These are phyloP conservation scores for Backusella morwellensis DNA, from an alignment of 192 early-diverging fungal species.

Conservation along the genomic window DNA sequence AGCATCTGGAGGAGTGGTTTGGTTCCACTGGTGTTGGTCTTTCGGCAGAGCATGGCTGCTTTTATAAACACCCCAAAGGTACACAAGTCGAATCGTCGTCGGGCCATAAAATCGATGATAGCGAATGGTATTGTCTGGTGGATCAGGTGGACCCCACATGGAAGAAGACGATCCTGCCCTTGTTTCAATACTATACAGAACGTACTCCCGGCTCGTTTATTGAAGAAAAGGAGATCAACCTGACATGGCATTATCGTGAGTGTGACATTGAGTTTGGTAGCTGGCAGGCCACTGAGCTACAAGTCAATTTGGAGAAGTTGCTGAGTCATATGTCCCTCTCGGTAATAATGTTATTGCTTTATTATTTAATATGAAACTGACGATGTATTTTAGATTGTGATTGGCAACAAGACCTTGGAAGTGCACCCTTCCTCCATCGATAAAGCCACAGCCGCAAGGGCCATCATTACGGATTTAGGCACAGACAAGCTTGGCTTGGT, in stretches of 20 bases:
- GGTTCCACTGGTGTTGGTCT: slow-evolving; percentile 82
- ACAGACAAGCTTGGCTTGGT: slow-evolving; percentile 60
- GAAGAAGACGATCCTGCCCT: slow-evolving; percentile 87
- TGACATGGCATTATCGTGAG: slow-evolving; percentile 98
- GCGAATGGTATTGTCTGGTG: slow-evolving; percentile 85
- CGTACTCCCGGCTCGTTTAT: slow-evolving; percentile 97
- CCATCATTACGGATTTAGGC: slow-evolving; percentile 80
- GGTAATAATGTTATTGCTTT: slow-evolving; percentile 33
- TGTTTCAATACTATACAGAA: slow-evolving; percentile 97
- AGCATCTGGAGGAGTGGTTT: slow-evolving; percentile 93
- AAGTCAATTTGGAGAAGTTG: slow-evolving; percentile 95
- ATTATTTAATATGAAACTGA: neutral
- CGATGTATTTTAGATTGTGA: slow-evolving; percentile 64
- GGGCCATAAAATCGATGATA: slow-evolving; percentile 50
- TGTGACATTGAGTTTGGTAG: slow-evolving; percentile 92
- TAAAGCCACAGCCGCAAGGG: slow-evolving; percentile 84
- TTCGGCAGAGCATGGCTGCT: slow-evolving; percentile 97
- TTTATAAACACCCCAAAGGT: slow-evolving; percentile 86
- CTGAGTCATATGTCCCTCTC: slow-evolving; percentile 90
- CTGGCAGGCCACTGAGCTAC: slow-evolving; percentile 98
- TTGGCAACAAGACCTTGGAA: slow-evolving; percentile 97
- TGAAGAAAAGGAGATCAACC: slow-evolving; percentile 98
- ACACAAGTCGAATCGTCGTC: slow-evolving; percentile 53
- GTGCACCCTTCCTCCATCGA: slow-evolving; percentile 90
- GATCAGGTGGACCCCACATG: slow-evolving; percentile 89